Conservation (phyloP, 768 basidiomycete genomes). For the Hygrophorus russula region DNA sequence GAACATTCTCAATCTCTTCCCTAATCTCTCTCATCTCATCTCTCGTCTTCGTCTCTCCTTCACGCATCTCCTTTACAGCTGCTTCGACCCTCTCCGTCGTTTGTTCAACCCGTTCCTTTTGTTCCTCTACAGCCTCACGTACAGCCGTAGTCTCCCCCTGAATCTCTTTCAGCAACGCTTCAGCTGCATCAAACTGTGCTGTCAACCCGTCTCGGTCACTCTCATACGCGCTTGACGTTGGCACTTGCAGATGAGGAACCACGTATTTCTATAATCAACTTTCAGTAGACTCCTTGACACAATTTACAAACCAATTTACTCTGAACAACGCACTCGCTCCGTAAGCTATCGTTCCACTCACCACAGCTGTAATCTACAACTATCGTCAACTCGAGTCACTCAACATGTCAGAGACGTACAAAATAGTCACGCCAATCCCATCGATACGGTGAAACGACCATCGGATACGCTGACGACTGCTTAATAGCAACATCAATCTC, state of each 20-base stretch:
- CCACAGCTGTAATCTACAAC: slow-evolving; percentile 77
- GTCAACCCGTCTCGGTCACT: slow-evolving; percentile 74
- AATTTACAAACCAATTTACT: slow-evolving; percentile 28
- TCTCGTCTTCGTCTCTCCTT: slow-evolving; percentile 66
- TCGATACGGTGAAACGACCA: slow-evolving; percentile 33
- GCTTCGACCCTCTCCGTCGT: slow-evolving; percentile 62
- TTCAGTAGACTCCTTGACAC: not conserved
- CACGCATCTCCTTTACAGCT: slow-evolving; percentile 64
- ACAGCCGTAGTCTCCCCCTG: slow-evolving; percentile 68
- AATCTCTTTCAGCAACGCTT: slow-evolving; percentile 70
- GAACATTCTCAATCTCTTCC: slow-evolving; percentile 82
- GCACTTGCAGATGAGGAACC: slow-evolving; percentile 83
- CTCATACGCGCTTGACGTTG: slow-evolving; percentile 81
- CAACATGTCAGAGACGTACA: slow-evolving; percentile 33
- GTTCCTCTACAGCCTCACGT: slow-evolving; percentile 62
- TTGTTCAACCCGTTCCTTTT: slow-evolving; percentile 60
- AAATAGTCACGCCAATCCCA: slow-evolving; percentile 99
- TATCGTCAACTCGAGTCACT: slow-evolving; percentile 13
- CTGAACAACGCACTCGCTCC: slow-evolving; percentile 72
- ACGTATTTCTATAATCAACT: slow-evolving; percentile 65
- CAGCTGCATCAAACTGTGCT: slow-evolving; percentile 85
- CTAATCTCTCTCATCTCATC: slow-evolving; percentile 89
- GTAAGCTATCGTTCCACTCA: slow-evolving; percentile 80
- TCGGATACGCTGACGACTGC: slow-evolving; percentile 32
- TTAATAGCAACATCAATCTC: slow-evolving; percentile 85